Evolutionary conservation across 1,284 basidiomycete genomes (phyloP), one percentile per base, ranked within the genome.

Genomic region (Ceratobasidium sp.): DNA sequence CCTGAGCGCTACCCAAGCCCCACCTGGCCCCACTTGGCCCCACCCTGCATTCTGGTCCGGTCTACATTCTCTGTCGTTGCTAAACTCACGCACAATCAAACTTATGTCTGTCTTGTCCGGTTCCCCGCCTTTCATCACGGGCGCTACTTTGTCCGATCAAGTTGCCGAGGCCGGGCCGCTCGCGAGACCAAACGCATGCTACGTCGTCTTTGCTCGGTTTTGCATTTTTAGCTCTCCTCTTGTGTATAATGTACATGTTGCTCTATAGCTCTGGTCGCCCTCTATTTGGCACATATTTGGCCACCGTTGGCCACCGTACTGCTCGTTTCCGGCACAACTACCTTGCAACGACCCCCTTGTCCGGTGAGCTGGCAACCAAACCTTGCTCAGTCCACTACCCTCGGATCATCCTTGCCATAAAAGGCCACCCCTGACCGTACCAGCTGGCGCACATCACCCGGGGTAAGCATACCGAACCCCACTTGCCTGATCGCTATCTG

Each of bases 401-500:
- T 23, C 43, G 57, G 57, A 23, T 23, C 35, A n/a, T 41, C 16
- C 57, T 21, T 58, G 57, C 57, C 21, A 23, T 43, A 9, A 1
- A 1, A 18, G 21, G 16, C 57, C 57, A 58, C 21, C 30, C 54
- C 57, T 32, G 14, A 7, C n/a, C n/a, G n/a, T n/a, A n/a, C n/a
- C n/a, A n/a, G n/a, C n/a, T n/a, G n/a, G n/a, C n/a, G n/a, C n/a
- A n/a, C n/a, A n/a, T n/a, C n/a, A 35, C 21, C 35, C 21, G 57
- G 57, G 57, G 57, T 58, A 58, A 58, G 57, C 57, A 13, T 21
- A 43, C 35, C 7, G 13, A 32, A n/a, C 28, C 38, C 38, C 57
- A 58, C n/a, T n/a, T n/a, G n/a, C n/a, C 43, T 41, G 43, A 58
- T 58, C 57, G 57, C n/a, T 58, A 43, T 58, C 57, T 21, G n/a